These are phyloP conservation scores for Cystobasidiaceae sp. DNA, from an alignment of 1,284 basidiomycete genomes.

Conservation along the genomic window DNA sequence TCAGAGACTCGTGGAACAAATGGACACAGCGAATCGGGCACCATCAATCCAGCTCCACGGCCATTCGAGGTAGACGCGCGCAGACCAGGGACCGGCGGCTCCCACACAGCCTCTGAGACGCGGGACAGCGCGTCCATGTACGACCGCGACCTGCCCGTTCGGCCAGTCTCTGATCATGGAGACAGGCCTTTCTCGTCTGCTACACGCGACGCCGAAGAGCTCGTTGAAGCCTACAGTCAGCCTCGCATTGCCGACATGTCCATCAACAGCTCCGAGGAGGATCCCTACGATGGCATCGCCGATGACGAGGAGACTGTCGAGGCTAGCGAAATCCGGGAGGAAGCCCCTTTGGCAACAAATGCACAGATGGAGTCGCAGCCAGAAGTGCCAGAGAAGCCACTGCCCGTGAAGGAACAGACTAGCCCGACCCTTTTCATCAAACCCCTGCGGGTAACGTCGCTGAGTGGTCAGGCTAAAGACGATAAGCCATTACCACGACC, in stretches of 20 bases:
- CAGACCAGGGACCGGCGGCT: neutral
- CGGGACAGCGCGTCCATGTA: conserved; percentile 8
- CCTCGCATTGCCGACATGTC: neutral
- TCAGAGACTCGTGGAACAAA: conserved; percentile 23
- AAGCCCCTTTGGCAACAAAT: neutral
- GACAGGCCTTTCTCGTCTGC: neutral
- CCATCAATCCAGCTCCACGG: neutral
- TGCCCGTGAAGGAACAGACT: too few species aligned
- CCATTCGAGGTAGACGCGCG: neutral
- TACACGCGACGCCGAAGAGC: conserved; percentile 2
- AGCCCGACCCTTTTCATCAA: too few species aligned
- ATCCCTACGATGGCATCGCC: conserved; percentile 23
- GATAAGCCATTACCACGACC: neutral
- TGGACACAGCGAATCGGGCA: conserved; percentile 9
- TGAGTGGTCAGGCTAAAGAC: too few species aligned
- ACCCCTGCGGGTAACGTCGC: too few species aligned
- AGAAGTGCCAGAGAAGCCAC: neutral
- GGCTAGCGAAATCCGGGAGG: neutral
- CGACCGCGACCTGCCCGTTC: conserved; percentile 17
- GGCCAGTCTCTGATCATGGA: neutral
- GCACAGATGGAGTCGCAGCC: too few species aligned
- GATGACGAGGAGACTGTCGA: conserved; percentile 1
- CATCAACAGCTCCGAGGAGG: neutral
- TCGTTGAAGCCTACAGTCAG: conserved; percentile 2
- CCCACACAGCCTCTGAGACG: neutral